Conservation (phyloP, 108 stramenopile genomes). For the Skeletonema grethae region DNA sequence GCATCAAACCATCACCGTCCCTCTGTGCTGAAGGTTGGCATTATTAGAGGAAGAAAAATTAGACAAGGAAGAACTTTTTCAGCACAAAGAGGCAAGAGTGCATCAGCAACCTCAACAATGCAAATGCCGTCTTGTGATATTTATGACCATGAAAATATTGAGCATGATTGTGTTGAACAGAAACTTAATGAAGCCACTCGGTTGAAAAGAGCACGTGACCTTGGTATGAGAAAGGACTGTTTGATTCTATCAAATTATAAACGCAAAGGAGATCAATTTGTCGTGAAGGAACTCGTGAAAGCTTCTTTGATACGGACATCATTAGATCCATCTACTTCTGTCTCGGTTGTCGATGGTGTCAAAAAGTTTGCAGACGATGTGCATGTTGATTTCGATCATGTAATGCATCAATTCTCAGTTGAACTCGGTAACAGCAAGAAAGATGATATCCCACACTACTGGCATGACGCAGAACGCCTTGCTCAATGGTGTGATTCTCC, state of each 20-base stretch:
- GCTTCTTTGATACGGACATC: constrained; percentile 16
- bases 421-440: constrained; percentile 65
- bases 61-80: constrained; percentile 24
- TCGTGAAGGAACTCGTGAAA: constrained; percentile 70
- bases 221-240: constrained; percentile 51
- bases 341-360: constrained; percentile 32
- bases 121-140: not conserved
- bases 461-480: constrained; percentile 25
- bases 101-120: not conserved
- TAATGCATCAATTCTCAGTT: constrained; percentile 53
- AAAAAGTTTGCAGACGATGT: constrained; percentile 55
- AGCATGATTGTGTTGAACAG: constrained; percentile 61
- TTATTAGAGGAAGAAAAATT: constrained; percentile 28
- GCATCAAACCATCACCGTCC: constrained; percentile 25
- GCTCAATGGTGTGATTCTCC: constrained; percentile 60
- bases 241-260: constrained; percentile 46
- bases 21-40: constrained; percentile 37
- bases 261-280: constrained; percentile 55
- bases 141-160: constrained; percentile 52
- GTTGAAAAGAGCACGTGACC: constrained; percentile 57
- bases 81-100: constrained; percentile 21
- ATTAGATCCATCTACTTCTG: constrained; percentile 12
- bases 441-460: constrained; percentile 36
- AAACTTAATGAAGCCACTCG: constrained; percentile 66
- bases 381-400: constrained; percentile 58